These are phyloP conservation scores for Phytophthora fragariaefolia DNA, from an alignment of 352 stramenopile species.

Conservation along the genomic window DNA sequence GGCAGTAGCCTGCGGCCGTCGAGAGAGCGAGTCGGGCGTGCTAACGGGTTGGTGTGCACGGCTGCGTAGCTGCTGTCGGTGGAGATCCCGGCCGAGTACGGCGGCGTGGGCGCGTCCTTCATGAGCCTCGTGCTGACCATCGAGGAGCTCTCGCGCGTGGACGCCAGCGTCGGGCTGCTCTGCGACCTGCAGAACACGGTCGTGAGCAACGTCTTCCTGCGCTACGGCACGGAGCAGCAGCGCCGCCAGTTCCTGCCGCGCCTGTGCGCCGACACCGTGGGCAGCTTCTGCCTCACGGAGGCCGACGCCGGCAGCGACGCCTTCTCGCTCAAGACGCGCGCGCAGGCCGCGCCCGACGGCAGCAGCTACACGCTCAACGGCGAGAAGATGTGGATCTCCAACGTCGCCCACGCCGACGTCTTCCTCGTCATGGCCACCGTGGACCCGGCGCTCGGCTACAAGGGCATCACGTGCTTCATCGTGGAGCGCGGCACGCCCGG, in stretches of 20 bases:
- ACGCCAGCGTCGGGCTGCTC: conserved; percentile 94
- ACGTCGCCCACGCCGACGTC: conserved; percentile 91
- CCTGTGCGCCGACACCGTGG: conserved; percentile 72
- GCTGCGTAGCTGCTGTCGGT: conserved; percentile 90
- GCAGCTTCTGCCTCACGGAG: conserved; percentile 96
- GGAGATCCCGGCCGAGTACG: conserved; percentile 94
- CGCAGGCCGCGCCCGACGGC: conserved; percentile 80
- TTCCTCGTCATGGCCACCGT: conserved; percentile 95
- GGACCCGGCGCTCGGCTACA: conserved; percentile 89
- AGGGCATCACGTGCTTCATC: conserved; percentile 97
- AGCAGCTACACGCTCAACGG: conserved; percentile 94
- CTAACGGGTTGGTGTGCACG: neutral
- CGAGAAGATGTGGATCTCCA: conserved; percentile 97
- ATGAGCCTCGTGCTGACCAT: conserved; percentile 95
- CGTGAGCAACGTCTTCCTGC: conserved; percentile 95
- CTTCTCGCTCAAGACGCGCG: conserved; percentile 94
- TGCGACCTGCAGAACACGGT: conserved; percentile 95
- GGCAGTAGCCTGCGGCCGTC: neutral
- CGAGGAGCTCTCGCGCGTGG: conserved; percentile 95
- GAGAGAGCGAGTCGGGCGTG: neutral
- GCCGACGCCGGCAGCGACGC: conserved; percentile 94
- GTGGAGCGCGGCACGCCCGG: conserved; percentile 90
- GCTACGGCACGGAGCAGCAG: conserved; percentile 74
- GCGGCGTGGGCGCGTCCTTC: conserved; percentile 93
- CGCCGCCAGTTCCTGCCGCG: conserved; percentile 82